Percentiles rank a stretch among this genome's conserved stretches.
Evolutionary conservation across 108 stramenopile species (phyloP).

Genomic region (Nitzschia putrida): DNA sequence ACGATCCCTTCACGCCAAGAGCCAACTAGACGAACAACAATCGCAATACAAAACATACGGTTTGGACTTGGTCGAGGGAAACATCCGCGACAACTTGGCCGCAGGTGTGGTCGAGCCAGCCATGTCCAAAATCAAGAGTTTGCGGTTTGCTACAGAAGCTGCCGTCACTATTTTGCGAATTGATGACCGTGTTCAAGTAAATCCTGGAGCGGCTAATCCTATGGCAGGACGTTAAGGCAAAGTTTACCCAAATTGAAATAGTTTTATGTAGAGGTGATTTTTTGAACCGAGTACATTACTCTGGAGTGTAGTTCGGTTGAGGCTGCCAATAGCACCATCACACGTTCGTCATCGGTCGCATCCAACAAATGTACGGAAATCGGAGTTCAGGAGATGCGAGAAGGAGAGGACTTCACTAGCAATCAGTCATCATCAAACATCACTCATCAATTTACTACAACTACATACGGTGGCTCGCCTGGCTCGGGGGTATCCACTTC

Average conservation of each 20-base stretch:
- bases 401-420: background rate
- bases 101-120: slow-evolving; percentile 99
- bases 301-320: no score
- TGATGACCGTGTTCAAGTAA: slow-evolving; percentile 87
- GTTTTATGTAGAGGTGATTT: background rate
- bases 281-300: no score
- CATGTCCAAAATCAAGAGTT: slow-evolving; percentile 98
- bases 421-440: no score
- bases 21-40: slow-evolving; percentile 51
- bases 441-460: no score
- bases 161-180: slow-evolving; percentile 99
- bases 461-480: no score
- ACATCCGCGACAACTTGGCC: slow-evolving; percentile 88
- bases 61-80: slow-evolving; percentile 87
- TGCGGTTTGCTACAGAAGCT: slow-evolving; percentile 98
- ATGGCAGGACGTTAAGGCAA: background rate
- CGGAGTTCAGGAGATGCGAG: background rate
- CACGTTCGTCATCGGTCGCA: no score
- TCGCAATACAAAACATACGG: slow-evolving; percentile 79
- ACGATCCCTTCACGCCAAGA: slow-evolving; percentile 88
- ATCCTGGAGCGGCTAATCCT: slow-evolving; percentile 8
- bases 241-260: background rate
- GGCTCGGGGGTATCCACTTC: no score
- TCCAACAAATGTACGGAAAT: no score
- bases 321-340: no score